Conservation (phyloP, 202 grass and related monocot species). For the Dendrocalamus latiflorus region DNA sequence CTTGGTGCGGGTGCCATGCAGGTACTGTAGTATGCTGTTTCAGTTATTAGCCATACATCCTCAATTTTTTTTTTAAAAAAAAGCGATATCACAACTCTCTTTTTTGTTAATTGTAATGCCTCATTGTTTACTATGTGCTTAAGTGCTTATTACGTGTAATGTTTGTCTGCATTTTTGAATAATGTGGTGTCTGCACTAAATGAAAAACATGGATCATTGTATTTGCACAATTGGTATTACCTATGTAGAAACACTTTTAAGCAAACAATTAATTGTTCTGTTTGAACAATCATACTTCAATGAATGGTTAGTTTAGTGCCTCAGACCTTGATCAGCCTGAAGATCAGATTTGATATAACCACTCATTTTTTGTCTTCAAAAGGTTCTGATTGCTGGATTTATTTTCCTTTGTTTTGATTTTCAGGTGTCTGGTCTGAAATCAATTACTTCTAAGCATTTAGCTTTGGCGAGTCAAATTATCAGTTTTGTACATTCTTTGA, state of each 20-base stretch:
- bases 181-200: not conserved
- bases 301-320: not conserved
- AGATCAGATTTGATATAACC: not conserved
- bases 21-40: slow-evolving; percentile 40
- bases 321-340: slow-evolving; percentile 7
- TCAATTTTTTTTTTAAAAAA: not conserved
- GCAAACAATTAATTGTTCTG: not conserved
- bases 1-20: slow-evolving; percentile 99
- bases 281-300: slow-evolving; percentile 16
- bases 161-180: not conserved
- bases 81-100: not conserved
- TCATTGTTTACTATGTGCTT: not conserved
- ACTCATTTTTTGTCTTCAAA: not conserved
- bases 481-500: too few relatives aligned
- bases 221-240: too few relatives aligned
- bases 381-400: not conserved
- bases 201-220: not conserved
- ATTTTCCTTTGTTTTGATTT: slow-evolving; percentile 15
- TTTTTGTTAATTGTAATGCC: not conserved
- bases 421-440: too few relatives aligned
- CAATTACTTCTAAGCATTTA: too few relatives aligned
- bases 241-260: slow-evolving; percentile 12
- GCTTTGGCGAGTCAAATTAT: too few relatives aligned
- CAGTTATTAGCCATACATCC: not conserved
- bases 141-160: not conserved